Evolutionary conservation across 805 yeast species (phyloP), one percentile per base, ranked within the genome.

Genomic region (Metschnikowia santaceciliae): DNA sequence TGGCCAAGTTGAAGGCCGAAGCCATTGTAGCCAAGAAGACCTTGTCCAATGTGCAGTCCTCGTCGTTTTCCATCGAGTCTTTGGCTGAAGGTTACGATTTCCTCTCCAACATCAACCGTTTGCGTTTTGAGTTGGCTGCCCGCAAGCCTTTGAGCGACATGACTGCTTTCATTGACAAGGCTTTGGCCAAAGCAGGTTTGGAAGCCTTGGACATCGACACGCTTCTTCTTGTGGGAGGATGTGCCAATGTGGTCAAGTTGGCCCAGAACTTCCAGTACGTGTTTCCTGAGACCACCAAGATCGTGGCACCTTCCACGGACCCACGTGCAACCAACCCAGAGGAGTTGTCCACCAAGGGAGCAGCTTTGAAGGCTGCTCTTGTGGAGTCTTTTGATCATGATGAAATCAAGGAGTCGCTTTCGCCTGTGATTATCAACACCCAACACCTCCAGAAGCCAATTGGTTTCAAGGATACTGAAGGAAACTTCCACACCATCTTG

Each of bases 291-390:
- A 68, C 85, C 44, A 84, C 90, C 49, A 79, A 75, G 48, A 79
- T 91, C 49, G 76, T 83, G 54, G 84, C 97, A 23, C 96, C 98
- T 58, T 50, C 61, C 20, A 64, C 78, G 54, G 92, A 88, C 68
- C 61, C 87, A 54, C 90, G 89, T 72, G 88, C 94, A 51, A 67
- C 84, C 54, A 82, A 88, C 72, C 97, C 99, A 54, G 84, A 88
- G 65, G 98, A 94, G 76, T 78, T 90, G 64, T 77, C 86, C 57
- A 84, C 96, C 57, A 85, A 95, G 65, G 99, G 99, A 73, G 95
- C 97, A 52, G 97, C 98, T 56, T 80, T 92, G 67, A 98, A 94
- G 79, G 99, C 97, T 47, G 83, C 96, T 36, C 77, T 92, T 62
- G 75, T 86, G 56, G 92, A 86, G 63, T 76, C 82, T 52, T 95